These are phyloP conservation scores for Epicoccum nigrum DNA, from an alignment of 2,329 filamentous ascomycete genomes.

Conservation along the genomic window DNA sequence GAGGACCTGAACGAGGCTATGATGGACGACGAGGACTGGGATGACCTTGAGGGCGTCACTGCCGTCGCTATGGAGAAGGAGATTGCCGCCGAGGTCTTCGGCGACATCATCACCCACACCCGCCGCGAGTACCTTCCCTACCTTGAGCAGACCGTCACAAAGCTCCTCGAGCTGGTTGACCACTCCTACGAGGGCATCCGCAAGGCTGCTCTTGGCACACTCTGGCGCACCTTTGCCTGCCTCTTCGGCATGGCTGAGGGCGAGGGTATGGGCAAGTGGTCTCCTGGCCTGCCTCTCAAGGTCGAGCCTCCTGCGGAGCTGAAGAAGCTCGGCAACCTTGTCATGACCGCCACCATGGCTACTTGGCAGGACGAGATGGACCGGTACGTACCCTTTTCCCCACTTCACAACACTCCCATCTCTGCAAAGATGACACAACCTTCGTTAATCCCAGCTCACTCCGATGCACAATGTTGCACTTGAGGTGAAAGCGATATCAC, in stretches of 20 bases:
- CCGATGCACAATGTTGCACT: conserved; percentile 80
- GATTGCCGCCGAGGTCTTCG: conserved; percentile 92
- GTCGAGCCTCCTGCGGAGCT: conserved; percentile 79
- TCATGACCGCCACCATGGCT: conserved; percentile 81
- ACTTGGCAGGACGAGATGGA: conserved; percentile 91
- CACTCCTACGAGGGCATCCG: conserved; percentile 93
- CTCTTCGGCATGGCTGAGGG: conserved; percentile 89
- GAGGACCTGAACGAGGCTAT: conserved; percentile 64
- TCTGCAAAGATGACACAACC: conserved; percentile 72
- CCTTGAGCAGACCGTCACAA: conserved; percentile 86
- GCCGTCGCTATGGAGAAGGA: conserved; percentile 95
- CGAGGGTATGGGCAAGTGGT: conserved; percentile 79
- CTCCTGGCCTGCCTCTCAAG: conserved; percentile 83
- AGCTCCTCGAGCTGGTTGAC: conserved; percentile 79
- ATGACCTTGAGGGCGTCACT: conserved; percentile 82
- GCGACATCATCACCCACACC: conserved; percentile 88
- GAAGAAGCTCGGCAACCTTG: conserved; percentile 81
- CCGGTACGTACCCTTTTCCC: conserved; percentile 69
- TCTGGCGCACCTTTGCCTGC: conserved; percentile 92
- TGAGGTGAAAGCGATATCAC: conserved; percentile 85
- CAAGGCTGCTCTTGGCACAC: conserved; percentile 86
- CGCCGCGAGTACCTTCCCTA: conserved; percentile 81
- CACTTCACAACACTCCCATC: conserved; percentile 6
- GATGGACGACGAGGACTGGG: conserved; percentile 81
- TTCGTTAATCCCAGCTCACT: conserved; percentile 99